Conservation (phyloP, 805 yeast genomes). For the Saccharomyces kudriavzevii region DNA sequence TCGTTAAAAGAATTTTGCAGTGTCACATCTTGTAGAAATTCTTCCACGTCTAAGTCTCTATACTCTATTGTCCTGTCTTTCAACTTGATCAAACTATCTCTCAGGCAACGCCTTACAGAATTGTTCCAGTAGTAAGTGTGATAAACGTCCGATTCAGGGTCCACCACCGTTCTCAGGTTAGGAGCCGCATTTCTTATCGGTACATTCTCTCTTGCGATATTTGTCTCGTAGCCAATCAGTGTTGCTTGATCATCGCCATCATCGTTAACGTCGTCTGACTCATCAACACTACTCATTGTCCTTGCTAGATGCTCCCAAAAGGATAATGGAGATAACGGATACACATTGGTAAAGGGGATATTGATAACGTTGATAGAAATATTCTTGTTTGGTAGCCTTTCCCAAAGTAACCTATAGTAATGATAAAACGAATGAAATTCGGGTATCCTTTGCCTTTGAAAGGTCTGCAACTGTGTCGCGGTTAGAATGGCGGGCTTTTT, state of each 20-base stretch:
- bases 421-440: conserved; percentile 28
- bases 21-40: conserved; percentile 7
- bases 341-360: conserved; percentile 30
- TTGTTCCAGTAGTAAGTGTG: conserved; percentile 22
- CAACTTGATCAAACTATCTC: conserved; percentile 3
- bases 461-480: conserved; percentile 19
- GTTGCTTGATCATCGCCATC: conserved; percentile 24
- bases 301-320: conserved; percentile 16
- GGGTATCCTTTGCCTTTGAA: conserved; percentile 19
- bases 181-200: not conserved
- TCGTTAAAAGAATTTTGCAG: conserved; percentile 17
- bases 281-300: conserved; percentile 1
- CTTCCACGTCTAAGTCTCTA: conserved; percentile 4
- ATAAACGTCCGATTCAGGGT: not conserved
- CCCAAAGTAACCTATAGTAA: conserved; percentile 25
- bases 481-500: conserved; percentile 20
- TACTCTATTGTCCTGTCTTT: not conserved
- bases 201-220: not conserved
- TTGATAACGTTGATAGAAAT: conserved; percentile 26
- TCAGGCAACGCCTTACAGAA: conserved; percentile 16
- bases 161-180: not conserved
- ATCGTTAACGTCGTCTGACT: not conserved
- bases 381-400: conserved; percentile 23
- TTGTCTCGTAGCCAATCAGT: conserved; percentile 13
- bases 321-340: conserved; percentile 21